Conservation (phyloP, 164 flowering plant species). For the Litsea cubeba region DNA sequence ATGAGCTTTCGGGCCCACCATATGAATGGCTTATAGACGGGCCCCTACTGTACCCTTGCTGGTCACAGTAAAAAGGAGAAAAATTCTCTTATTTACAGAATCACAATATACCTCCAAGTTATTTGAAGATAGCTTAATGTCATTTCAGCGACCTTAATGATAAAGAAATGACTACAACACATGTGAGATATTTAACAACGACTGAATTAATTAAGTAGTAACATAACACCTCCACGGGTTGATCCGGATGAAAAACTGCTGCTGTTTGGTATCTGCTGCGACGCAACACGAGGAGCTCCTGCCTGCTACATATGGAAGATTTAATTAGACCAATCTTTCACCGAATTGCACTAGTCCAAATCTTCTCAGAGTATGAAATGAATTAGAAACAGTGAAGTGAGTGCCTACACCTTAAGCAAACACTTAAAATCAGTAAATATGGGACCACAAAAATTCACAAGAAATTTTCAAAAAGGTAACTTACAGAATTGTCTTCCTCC, state of each 20-base stretch:
- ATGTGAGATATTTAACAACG: neutral
- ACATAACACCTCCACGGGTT: conserved; percentile 24
- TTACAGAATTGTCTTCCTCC: conserved; percentile 65
- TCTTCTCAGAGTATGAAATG: neutral
- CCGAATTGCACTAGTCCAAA: neutral
- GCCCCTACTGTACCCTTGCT: neutral
- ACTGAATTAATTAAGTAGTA: neutral
- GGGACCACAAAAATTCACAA: neutral
- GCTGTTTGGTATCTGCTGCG: conserved; percentile 28
- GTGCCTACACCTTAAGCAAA: neutral
- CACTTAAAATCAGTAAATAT: neutral
- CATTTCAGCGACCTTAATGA: neutral
- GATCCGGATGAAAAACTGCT: conserved; percentile 26
- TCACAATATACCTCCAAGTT: neutral
- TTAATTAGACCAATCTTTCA: neutral
- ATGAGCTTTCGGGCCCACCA: neutral
- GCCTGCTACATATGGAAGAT: conserved; percentile 20
- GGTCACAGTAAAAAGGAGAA: neutral
- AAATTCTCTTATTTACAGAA: neutral
- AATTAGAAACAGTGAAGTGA: neutral
- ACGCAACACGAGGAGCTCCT: conserved; percentile 28
- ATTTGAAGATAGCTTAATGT: neutral
- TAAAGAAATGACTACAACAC: neutral
- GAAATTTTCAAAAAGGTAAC: conserved; percentile 12
- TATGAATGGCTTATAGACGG: neutral